A percentile compares a stretch with the other conserved stretches of the same genome.
These are phyloP conservation scores for Botrytis fragariae DNA, from an alignment of 2,329 filamentous ascomycete genomes.

Conservation along the genomic window DNA sequence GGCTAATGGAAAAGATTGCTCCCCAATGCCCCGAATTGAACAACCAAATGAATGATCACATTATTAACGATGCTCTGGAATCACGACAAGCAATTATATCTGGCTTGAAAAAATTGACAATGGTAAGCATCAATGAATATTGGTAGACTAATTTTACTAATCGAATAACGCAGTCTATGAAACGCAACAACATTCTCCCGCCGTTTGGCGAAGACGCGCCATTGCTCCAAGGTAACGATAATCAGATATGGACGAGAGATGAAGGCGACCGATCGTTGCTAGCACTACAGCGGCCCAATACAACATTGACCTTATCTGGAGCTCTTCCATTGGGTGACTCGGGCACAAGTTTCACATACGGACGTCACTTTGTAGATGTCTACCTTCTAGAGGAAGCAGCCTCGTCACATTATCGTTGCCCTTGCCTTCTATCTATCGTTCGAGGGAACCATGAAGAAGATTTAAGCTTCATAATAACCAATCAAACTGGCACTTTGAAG, in stretches of 20 bases:
- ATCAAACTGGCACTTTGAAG: constrained; percentile 75
- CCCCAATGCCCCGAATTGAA: constrained; percentile 35
- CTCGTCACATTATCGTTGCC: constrained; percentile 65
- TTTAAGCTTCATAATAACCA: constrained; percentile 71
- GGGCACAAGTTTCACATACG: constrained; percentile 71
- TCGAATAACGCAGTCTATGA: constrained; percentile 60
- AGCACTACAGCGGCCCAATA: constrained; percentile 30
- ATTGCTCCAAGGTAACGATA: constrained; percentile 76
- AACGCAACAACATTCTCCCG: constrained; percentile 75
- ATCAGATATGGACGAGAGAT: constrained; percentile 78
- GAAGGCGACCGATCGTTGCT: constrained; percentile 34
- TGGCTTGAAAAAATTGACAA: constrained; percentile 69
- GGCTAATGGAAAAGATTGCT: constrained; percentile 62
- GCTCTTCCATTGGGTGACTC: constrained; percentile 77
- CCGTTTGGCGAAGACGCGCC: constrained; percentile 60
- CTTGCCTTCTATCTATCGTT: constrained; percentile 73
- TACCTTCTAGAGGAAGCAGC: constrained; percentile 72
- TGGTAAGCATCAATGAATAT: constrained; percentile 36
- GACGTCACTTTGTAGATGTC: constrained; percentile 70
- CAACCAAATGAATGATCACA: constrained; percentile 25
- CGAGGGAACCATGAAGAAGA: constrained; percentile 67
- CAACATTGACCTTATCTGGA: constrained; percentile 52
- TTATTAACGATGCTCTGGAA: constrained; percentile 44
- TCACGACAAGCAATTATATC: constrained; percentile 56
- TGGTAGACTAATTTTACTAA: background rate